Conservation (phyloP, 208 protist species). For the Crithidia expoeki region DNA sequence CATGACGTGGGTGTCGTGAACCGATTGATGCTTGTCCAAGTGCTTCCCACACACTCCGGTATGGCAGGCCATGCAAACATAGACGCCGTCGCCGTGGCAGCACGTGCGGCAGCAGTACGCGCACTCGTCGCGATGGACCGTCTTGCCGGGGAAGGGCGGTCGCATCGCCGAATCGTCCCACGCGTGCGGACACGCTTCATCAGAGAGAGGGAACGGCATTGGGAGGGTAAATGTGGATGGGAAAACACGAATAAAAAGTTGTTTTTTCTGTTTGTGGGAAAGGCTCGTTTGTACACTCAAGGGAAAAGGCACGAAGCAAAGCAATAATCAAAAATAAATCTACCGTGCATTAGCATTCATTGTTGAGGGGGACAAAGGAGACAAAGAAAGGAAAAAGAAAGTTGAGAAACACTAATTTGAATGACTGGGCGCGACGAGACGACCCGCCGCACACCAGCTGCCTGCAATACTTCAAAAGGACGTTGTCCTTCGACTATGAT, state of each 20-base stretch:
- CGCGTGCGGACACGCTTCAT: conserved; percentile 78
- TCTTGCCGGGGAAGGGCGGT: conserved; percentile 30
- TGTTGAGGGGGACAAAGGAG: neutral
- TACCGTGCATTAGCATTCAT: too few relatives aligned
- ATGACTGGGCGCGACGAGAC: too few relatives aligned
- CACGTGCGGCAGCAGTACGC: conserved; percentile 87
- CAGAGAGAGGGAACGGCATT: conserved; percentile 50
- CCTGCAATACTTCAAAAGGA: too few relatives aligned
- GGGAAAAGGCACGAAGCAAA: too few relatives aligned
- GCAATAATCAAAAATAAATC: neutral
- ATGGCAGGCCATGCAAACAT: conserved; percentile 87
- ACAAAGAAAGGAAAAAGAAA: neutral
- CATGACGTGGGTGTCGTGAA: conserved; percentile 63
- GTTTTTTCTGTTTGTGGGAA: neutral
- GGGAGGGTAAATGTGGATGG: neutral
- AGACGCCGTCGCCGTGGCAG: conserved; percentile 58
- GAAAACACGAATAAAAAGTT: conserved; percentile 16
- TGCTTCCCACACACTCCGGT: conserved; percentile 76
- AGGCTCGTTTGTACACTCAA: too few relatives aligned
- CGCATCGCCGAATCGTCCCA: conserved; percentile 73
- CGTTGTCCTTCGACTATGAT: too few relatives aligned
- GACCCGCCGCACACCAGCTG: too few relatives aligned
- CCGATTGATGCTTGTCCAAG: conserved; percentile 63
- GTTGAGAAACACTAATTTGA: neutral
- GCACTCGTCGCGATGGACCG: conserved; percentile 88